Conservation (phyloP, 768 basidiomycete species). For the Mycena vitilis region DNA sequence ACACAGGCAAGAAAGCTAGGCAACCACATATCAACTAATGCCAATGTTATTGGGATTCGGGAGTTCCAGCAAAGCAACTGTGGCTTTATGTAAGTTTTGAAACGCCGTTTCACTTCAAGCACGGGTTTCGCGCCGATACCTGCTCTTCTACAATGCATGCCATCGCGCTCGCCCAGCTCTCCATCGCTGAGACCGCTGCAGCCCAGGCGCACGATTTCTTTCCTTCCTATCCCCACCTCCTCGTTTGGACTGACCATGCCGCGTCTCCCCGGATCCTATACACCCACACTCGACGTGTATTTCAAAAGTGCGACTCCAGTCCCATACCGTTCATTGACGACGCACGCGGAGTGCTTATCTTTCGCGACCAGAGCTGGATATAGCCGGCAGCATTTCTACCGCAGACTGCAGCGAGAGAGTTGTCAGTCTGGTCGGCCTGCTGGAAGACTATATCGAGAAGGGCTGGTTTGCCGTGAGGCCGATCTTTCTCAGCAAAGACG, state of each 20-base stretch:
- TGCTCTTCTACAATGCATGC: conserved; percentile 22
- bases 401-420: background rate
- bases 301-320: conserved; percentile 14
- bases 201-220: conserved; percentile 25
- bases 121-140: no score
- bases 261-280: conserved; percentile 17
- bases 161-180: conserved; percentile 26
- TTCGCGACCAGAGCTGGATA: conserved; percentile 24
- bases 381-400: background rate
- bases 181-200: conserved; percentile 17
- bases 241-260: conserved; percentile 29
- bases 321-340: conserved; percentile 25
- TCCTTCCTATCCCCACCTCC: conserved; percentile 24
- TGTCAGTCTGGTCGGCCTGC: conserved; percentile 6
- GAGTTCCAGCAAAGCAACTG: no score
- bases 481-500: conserved; percentile 15
- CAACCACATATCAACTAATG: no score
- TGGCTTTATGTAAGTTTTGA: no score
- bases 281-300: conserved; percentile 21
- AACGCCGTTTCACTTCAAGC: no score
- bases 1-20: no score
- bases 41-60: no score
- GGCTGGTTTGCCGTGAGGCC: no score
- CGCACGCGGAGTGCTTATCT: conserved; percentile 21
- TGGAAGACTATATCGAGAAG: no score